These are phyloP conservation scores for Wallacemonas rigidus DNA, from an alignment of 208 protist genomes.

Conservation along the genomic window DNA sequence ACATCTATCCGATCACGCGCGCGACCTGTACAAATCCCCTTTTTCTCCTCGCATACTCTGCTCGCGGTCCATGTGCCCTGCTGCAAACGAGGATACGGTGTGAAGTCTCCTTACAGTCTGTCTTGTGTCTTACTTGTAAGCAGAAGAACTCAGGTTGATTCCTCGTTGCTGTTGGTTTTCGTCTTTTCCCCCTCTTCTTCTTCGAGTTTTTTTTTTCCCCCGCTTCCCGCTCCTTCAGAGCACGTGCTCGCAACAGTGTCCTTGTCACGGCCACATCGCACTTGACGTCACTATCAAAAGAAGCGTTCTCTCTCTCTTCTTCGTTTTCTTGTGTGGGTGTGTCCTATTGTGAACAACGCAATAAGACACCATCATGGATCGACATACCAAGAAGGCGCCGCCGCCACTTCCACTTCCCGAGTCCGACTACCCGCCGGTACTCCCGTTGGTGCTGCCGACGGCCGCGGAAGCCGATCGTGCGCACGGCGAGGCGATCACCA, in stretches of 20 bases:
- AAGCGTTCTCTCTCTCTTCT: neutral
- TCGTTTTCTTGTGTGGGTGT: neutral
- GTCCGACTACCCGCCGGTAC: slow-evolving; percentile 15
- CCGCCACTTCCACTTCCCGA: slow-evolving; percentile 14
- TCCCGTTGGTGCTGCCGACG: neutral
- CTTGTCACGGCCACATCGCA: no score
- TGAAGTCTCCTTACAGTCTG: no score
- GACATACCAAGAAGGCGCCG: slow-evolving; percentile 11
- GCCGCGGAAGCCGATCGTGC: neutral
- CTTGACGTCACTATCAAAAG: no score
- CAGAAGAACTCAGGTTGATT: no score
- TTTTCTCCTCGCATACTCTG: no score
- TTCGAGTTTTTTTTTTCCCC: neutral
- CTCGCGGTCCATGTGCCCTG: no score
- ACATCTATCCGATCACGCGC: no score
- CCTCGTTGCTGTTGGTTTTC: neutral
- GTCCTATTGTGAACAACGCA: neutral
- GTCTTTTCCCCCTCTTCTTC: neutral
- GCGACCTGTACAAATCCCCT: no score
- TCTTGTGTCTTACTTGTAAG: no score
- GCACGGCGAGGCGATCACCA: neutral
- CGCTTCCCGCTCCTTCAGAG: neutral
- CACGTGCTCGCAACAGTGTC: no score
- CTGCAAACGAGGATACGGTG: no score
- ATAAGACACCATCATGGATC: slow-evolving; percentile 5